These are phyloP conservation scores for Thozetella sp. DNA, from an alignment of 495 filamentous ascomycete species.

Conservation along the genomic window DNA sequence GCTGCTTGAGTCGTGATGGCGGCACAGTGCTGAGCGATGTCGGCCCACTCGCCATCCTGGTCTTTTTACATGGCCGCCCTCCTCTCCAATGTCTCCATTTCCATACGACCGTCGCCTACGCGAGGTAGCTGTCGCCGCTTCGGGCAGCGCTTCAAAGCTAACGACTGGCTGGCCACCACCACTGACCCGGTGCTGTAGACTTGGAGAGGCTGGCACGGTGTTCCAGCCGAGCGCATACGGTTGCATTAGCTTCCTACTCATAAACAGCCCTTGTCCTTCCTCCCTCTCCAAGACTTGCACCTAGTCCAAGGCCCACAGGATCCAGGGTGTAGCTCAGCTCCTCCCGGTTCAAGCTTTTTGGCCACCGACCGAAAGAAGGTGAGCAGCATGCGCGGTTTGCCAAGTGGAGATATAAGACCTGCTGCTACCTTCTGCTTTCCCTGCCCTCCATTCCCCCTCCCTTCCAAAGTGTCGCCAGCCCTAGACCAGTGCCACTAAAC, in stretches of 20 bases:
- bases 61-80: neutral
- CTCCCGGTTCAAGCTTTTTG: neutral
- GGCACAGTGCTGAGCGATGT: neutral
- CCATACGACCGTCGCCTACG: too few species aligned
- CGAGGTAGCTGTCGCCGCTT: neutral
- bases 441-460: neutral
- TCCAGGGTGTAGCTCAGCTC: neutral
- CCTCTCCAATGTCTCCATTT: slow-evolving; percentile 8
- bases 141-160: too few species aligned
- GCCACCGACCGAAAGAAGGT: neutral
- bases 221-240: too few species aligned
- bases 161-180: too few species aligned
- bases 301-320: neutral
- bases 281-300: too few species aligned
- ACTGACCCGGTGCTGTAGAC: too few species aligned
- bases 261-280: too few species aligned
- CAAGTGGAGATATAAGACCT: neutral
- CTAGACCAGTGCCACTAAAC: neutral
- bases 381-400: neutral
- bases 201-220: too few species aligned
- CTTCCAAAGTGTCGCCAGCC: neutral
- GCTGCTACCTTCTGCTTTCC: neutral
- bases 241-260: too few species aligned
- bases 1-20: neutral
- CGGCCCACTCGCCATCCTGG: neutral